phyloP scores from a whole-genome alignment of 495 filamentous ascomycete genomes.

The Aspergillus olivimuriae region DNA sequence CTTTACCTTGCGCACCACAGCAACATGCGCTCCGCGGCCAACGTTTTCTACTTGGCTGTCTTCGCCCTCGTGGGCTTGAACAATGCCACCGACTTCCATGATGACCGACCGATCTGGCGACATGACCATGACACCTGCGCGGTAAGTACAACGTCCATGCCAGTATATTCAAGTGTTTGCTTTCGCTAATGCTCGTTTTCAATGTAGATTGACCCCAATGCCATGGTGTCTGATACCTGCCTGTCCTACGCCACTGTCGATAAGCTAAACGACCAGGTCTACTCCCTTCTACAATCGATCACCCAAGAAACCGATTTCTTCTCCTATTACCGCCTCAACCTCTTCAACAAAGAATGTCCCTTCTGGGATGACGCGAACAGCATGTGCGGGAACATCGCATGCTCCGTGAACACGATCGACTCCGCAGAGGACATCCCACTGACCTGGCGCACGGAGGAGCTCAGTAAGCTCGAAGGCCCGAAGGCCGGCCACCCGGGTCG shows the following conservation, averaged over 20 bases:
- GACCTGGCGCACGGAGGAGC: slow-evolving; percentile 86
- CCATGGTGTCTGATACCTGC: slow-evolving; percentile 79
- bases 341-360: slow-evolving; percentile 92
- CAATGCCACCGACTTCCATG: slow-evolving; percentile 26
- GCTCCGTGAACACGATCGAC: slow-evolving; percentile 93
- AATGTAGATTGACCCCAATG: slow-evolving; percentile 53
- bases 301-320: slow-evolving; percentile 93
- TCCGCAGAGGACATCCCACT: slow-evolving; percentile 88
- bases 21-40: slow-evolving; percentile 60
- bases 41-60: slow-evolving; percentile 68
- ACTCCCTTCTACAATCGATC: slow-evolving; percentile 72
- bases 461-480: slow-evolving; percentile 89
- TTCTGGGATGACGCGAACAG: slow-evolving; percentile 92
- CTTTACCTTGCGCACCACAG: neutral
- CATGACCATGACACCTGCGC: slow-evolving; percentile 50
- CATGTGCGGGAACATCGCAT: slow-evolving; percentile 97
- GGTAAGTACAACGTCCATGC: slow-evolving; percentile 42
- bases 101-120: slow-evolving; percentile 14
- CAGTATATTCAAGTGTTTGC: slow-evolving; percentile 2
- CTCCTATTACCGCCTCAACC: slow-evolving; percentile 90
- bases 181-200: slow-evolving; percentile 1
- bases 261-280: slow-evolving; percentile 67
- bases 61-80: slow-evolving; percentile 60
- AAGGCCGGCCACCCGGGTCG: slow-evolving; percentile 81
- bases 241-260: slow-evolving; percentile 89